Evolutionary conservation across 164 flowering plant genomes (phyloP), one percentile per base, ranked within the genome.

Genomic region (Piper betle): DNA sequence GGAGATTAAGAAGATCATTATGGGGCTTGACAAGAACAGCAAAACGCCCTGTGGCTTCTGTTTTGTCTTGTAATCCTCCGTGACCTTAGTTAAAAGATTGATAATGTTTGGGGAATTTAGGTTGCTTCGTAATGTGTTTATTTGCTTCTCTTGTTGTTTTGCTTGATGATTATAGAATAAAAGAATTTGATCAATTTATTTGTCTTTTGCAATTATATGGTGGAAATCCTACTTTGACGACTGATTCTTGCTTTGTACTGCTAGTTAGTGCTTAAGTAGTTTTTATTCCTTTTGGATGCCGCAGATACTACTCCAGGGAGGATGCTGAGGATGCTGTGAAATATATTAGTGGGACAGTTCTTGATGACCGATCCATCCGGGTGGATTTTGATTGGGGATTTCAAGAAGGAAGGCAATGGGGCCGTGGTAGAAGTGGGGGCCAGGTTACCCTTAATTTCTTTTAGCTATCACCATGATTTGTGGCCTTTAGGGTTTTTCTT

Each of bases 351-450:
- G 99, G 97, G 71, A 94, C 99, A 13, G 83, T 91, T 72, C 91
- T 94, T 53, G 99, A 94, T 77, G 99, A 91, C 70, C 91, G 97
- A 48, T 95, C 91, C 20, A 91, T 94, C 65, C 95, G 97, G 72
- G 99, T 83, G 60, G 97, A 94, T 79, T 94, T 94, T 76, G 99
- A 94, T 73, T 88, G 97, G 99, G 99, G 97, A 25, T 94, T 94
- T 71, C 88, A 87, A 72, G 96, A 94, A 72, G 97, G 97, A 56
- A 82, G 96, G 69, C 99, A 94, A 67, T 94, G 99, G 97, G 97
- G 99, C 0, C 95, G 96, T 71, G 97, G 99, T 66, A 82, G 91
- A 70, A 88, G 99, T 80, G 99, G 99, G 67, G 97, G 99, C 17
- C 97, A 94, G 90, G 94, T 89, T 55, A 63, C 48, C 11, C 12